Conservation (phyloP, 371 early-diverging fungal species). For the Apophysomyces ossiformis region DNA sequence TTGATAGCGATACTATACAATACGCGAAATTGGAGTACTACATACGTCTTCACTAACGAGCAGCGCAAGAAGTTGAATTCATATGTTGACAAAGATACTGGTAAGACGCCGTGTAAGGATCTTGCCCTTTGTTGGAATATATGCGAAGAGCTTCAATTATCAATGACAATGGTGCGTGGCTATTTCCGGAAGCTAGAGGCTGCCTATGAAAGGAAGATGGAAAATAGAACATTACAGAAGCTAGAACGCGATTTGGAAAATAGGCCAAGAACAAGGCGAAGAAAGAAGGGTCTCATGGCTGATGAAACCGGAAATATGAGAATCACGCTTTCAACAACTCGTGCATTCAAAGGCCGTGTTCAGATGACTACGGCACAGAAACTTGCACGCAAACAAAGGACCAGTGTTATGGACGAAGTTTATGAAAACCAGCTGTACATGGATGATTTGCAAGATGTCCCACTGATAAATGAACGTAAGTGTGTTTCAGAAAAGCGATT, state of each 20-base stretch:
- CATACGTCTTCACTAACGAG: conserved; percentile 34
- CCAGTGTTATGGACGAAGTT: not conserved
- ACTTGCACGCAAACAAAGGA: conserved; percentile 10
- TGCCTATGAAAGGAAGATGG: conserved; percentile 28
- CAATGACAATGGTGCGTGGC: conserved; percentile 38
- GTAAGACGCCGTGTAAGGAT: conserved; percentile 45
- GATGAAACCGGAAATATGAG: conserved; percentile 4
- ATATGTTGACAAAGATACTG: conserved; percentile 42
- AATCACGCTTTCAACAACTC: conserved; percentile 9
- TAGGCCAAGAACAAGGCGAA: conserved; percentile 12
- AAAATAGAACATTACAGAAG: not conserved
- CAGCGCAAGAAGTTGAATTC: conserved; percentile 42
- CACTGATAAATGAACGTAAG: conserved; percentile 18
- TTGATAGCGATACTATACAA: conserved; percentile 13
- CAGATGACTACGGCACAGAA: not conserved
- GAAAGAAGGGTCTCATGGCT: not conserved
- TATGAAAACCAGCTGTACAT: not conserved
- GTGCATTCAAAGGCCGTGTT: not conserved
- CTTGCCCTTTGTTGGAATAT: conserved; percentile 33
- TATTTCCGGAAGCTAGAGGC: conserved; percentile 50
- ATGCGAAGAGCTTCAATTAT: conserved; percentile 34
- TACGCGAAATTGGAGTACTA: conserved; percentile 53
- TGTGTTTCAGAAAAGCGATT: not conserved
- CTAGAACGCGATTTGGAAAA: conserved; percentile 11
- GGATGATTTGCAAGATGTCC: conserved; percentile 21